Base-by-base conservation (phyloP, 75 land plant species). In the Cryptomeria japonica region DNA sequence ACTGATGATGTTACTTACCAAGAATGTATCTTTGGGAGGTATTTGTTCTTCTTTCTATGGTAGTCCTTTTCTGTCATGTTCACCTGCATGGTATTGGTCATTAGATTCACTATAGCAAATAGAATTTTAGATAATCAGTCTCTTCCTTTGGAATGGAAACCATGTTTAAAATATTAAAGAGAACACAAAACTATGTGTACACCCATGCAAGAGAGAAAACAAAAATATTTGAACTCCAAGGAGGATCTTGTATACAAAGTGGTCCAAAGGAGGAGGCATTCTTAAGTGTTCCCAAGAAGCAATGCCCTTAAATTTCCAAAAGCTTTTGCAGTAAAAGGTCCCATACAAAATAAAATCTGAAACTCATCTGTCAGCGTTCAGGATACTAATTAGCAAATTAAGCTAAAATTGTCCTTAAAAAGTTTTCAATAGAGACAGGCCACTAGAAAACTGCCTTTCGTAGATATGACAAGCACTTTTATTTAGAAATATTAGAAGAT, bases 1-100 rank as follows among this genome's bases (percentile, higher is more conserved):
- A 44, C 6, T 42, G 83, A 15, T 42, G n/a, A 80, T 22, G 46
- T 51, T 34, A 31, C 42, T 79, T 92, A 98, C 99, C 99, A 98
- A 47, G 96, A 92, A 92, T 98, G 99, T 49, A 98, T 97, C 91
- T 98, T 98, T 16, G 99, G 95, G 32, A 98, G 94, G 93, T 94
- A 98, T 91, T 98, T 98, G 93, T 98, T 98, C 93, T 98, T 98
- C 93, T 98, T 98, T 77, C 99, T 92, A 89, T 96, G 99, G 88
- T 98, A 98, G 88, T 98, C 99, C 87, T 93, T 98, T 93, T 98
- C 99, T 80, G 95, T 98, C 99, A 98, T 96, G 87, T 98, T 98
- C 84, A 98, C 99, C 99, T 98, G 94, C 77, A 79, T 15, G 83
- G 0, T 75, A 84, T 46, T 42, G 22, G 85, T 47, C 44, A 34